These are phyloP conservation scores for Serendipita sp. DNA, from an alignment of 768 basidiomycete species.

Conservation along the genomic window DNA sequence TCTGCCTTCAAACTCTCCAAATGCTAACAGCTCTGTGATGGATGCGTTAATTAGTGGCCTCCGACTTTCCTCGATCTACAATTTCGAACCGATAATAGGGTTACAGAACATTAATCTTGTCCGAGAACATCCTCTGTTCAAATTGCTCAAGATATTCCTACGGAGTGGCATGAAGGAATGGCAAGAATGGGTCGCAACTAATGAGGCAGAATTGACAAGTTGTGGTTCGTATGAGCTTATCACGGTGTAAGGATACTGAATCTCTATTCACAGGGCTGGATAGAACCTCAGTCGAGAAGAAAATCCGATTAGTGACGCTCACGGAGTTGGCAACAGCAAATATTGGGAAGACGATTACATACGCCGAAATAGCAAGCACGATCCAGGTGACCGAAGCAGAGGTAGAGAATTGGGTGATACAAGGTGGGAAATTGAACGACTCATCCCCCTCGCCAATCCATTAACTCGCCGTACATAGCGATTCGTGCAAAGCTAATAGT, in stretches of 20 bases:
- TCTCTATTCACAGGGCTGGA: constrained; percentile 32
- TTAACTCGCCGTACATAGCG: constrained; percentile 25
- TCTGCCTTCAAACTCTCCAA: constrained; percentile 37
- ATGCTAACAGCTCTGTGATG: constrained; percentile 36
- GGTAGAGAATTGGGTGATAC: constrained; percentile 79
- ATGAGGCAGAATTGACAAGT: constrained; percentile 34
- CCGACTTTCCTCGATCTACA: constrained; percentile 48
- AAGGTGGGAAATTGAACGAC: constrained; percentile 33
- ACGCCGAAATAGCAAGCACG: constrained; percentile 47
- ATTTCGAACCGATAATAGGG: constrained; percentile 68
- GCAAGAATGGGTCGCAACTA: constrained; percentile 37
- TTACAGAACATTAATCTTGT: constrained; percentile 50
- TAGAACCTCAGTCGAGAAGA: constrained; percentile 44
- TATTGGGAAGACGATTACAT: constrained; percentile 56
- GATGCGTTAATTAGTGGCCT: constrained; percentile 49
- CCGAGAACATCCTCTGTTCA: constrained; percentile 55
- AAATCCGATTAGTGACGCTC: constrained; percentile 63
- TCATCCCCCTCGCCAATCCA: not conserved
- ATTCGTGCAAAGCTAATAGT: constrained; percentile 65
- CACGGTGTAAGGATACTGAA: not conserved
- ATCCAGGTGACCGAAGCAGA: constrained; percentile 46
- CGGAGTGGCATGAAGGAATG: constrained; percentile 47
- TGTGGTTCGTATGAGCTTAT: constrained; percentile 31
- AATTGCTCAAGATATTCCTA: constrained; percentile 62
- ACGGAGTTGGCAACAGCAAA: constrained; percentile 63